A percentile compares a stretch with the other conserved stretches of the same genome.
Evolutionary conservation across 2,329 filamentous ascomycete genomes (phyloP).

Genomic region (Apiospora hydei): DNA sequence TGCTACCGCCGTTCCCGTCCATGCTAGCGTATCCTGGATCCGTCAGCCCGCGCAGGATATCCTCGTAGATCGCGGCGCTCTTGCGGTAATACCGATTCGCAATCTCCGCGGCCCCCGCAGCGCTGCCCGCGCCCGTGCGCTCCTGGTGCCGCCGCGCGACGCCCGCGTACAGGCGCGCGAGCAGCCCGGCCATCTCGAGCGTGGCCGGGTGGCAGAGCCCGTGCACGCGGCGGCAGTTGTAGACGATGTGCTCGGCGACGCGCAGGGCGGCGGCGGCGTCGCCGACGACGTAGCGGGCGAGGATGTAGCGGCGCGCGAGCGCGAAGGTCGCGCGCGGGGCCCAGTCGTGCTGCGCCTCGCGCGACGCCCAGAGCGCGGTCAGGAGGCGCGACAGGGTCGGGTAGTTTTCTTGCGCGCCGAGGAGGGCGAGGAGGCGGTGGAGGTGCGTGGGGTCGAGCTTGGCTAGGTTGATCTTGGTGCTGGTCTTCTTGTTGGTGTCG

Average conservation of each 20-base stretch:
- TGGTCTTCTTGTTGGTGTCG: not conserved
- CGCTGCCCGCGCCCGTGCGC: constrained; percentile 22
- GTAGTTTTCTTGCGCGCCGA: constrained; percentile 54
- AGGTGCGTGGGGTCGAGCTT: constrained; percentile 49
- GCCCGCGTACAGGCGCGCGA: constrained; percentile 36
- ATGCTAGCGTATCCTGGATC: constrained; percentile 43
- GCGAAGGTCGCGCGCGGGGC: constrained; percentile 28
- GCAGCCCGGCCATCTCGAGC: constrained; percentile 34
- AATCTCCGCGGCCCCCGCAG: constrained; percentile 42
- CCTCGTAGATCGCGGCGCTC: constrained; percentile 45
- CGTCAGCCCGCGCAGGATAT: constrained; percentile 44
- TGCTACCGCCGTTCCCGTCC: constrained; percentile 31
- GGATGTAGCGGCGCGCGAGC: constrained; percentile 33
- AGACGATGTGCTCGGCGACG: constrained; percentile 37
- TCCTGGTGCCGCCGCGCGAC: constrained; percentile 44
- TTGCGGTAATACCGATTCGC: constrained; percentile 49
- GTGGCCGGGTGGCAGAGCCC: constrained; percentile 33
- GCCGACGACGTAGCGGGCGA: constrained; percentile 33
- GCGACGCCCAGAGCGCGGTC: constrained; percentile 43
- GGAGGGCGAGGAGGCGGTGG: constrained; percentile 49
- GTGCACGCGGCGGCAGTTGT: constrained; percentile 37
- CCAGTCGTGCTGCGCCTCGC: constrained; percentile 33
- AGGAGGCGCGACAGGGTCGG: constrained; percentile 48
- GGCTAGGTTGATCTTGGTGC: constrained; percentile 50
- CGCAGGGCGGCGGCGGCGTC: constrained; percentile 32